Conservation (phyloP, 2,329 filamentous ascomycete genomes). For the Scopulariopsis brevicaulis region DNA sequence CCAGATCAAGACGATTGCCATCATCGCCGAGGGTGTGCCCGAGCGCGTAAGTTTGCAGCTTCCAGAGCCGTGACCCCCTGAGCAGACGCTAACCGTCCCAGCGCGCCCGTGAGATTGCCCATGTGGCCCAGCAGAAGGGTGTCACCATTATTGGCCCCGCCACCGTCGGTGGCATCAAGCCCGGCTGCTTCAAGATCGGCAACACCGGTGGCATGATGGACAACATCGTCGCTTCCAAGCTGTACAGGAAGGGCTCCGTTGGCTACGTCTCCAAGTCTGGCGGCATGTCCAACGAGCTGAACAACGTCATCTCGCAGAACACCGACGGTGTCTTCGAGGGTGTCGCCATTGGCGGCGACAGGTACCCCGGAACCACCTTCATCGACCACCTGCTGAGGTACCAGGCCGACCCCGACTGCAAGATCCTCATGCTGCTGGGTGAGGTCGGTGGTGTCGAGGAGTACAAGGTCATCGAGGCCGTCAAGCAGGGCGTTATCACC, state of each 20-base stretch:
- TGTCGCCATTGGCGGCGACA: conserved; percentile 97
- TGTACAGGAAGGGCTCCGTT: conserved; percentile 97
- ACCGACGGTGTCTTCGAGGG: conserved; percentile 98
- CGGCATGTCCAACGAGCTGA: conserved; percentile 99
- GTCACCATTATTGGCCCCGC: conserved; percentile 98
- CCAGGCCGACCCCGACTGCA: conserved; percentile 93
- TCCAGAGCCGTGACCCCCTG: background rate
- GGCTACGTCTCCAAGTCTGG: conserved; percentile 99
- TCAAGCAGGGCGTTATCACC: conserved; percentile 87
- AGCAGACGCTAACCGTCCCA: conserved; percentile 19
- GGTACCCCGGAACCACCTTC: conserved; percentile 97
- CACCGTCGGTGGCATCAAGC: conserved; percentile 98
- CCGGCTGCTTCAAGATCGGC: conserved; percentile 98
- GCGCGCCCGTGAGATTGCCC: conserved; percentile 95
- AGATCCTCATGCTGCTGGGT: conserved; percentile 90
- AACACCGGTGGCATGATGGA: conserved; percentile 99
- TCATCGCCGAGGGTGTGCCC: conserved; percentile 98
- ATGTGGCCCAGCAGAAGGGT: conserved; percentile 95
- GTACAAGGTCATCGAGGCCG: conserved; percentile 97
- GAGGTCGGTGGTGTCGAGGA: conserved; percentile 99
- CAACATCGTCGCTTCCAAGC: conserved; percentile 99
- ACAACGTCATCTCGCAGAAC: conserved; percentile 96
- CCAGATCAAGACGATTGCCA: conserved; percentile 97
- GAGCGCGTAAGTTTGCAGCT: conserved; percentile 62
- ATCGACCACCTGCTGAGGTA: conserved; percentile 97